Conservation (phyloP, 2,329 filamentous ascomycete genomes). For the Aureobasidium pullulans region DNA sequence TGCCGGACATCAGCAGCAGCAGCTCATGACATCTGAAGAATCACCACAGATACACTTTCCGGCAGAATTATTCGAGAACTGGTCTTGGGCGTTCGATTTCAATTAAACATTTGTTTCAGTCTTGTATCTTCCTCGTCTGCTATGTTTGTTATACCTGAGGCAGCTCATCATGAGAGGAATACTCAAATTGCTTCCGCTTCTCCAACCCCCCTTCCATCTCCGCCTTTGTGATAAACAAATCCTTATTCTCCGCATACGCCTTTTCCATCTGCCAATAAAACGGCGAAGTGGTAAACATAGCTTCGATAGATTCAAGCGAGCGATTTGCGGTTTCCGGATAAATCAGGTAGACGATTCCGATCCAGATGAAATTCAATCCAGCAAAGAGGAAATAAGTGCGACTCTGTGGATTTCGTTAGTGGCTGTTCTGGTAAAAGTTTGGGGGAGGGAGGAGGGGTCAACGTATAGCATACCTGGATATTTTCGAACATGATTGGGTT, state of each 20-base stretch:
- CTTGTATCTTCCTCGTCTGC: too few species aligned
- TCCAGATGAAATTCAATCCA: conserved; percentile 44
- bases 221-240: conserved; percentile 2
- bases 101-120: neutral
- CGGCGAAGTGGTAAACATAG: conserved; percentile 43
- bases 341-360: conserved; percentile 45
- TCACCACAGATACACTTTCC: conserved; percentile 33
- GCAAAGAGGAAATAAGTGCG: conserved; percentile 48
- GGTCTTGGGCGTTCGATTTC: conserved; percentile 32
- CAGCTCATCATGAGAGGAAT: neutral
- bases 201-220: neutral
- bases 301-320: conserved; percentile 46
- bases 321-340: conserved; percentile 39
- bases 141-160: neutral
- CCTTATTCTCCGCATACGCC: conserved; percentile 25
- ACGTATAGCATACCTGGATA: conserved; percentile 25
- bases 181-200: neutral
- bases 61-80: conserved; percentile 33
- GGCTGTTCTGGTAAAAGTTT: too few species aligned
- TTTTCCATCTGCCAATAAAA: conserved; percentile 41
- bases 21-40: neutral
- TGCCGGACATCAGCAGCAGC: neutral
- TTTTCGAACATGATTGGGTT: conserved; percentile 46
- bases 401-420: conserved; percentile 21
- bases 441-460: too few species aligned